Percentiles rank a stretch among this genome's conserved stretches.
Conservation (phyloP, 129 eudicot genomes). For the Arctium lappa region DNA sequence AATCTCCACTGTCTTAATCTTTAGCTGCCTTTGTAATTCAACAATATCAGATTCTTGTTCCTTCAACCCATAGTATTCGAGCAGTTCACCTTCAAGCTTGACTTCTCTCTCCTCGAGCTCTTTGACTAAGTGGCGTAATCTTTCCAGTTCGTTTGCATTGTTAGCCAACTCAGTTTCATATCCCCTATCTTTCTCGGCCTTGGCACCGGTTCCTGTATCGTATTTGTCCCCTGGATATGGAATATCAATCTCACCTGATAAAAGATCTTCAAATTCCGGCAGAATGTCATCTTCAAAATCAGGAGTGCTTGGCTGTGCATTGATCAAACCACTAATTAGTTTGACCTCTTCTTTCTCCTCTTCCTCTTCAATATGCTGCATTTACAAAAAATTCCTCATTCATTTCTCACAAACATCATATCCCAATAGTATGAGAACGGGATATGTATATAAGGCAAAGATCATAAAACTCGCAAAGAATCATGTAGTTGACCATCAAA, state of each 20-base stretch:
- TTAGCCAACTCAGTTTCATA: slow-evolving; percentile 83
- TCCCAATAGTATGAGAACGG: too few relatives aligned
- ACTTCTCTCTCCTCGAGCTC: slow-evolving; percentile 96
- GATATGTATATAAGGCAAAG: not conserved
- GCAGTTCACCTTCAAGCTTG: slow-evolving; percentile 92
- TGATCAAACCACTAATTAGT: slow-evolving; percentile 72
- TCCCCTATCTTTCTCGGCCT: slow-evolving; percentile 46
- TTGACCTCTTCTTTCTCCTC: slow-evolving; percentile 98
- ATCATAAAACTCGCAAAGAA: not conserved
- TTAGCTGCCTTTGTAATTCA: slow-evolving; percentile 86
- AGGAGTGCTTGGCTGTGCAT: slow-evolving; percentile 48
- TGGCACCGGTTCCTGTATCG: slow-evolving; percentile 27
- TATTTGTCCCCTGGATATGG: slow-evolving; percentile 61
- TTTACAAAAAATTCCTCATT: not conserved
- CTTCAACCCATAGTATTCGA: slow-evolving; percentile 89
- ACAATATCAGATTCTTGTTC: slow-evolving; percentile 88
- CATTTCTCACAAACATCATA: not conserved
- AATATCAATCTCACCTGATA: slow-evolving; percentile 88
- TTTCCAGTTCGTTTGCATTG: slow-evolving; percentile 71
- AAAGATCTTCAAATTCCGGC: slow-evolving; percentile 79
- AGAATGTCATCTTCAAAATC: slow-evolving; percentile 79
- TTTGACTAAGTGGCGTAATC: slow-evolving; percentile 68
- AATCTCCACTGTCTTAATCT: slow-evolving; percentile 88
- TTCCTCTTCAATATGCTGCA: slow-evolving; percentile 58
- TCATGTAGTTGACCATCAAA: not conserved